Evolutionary conservation across 1,139 yeast genomes (phyloP), one percentile per base, ranked within the genome.

Genomic region (Eremothecium coryli): DNA sequence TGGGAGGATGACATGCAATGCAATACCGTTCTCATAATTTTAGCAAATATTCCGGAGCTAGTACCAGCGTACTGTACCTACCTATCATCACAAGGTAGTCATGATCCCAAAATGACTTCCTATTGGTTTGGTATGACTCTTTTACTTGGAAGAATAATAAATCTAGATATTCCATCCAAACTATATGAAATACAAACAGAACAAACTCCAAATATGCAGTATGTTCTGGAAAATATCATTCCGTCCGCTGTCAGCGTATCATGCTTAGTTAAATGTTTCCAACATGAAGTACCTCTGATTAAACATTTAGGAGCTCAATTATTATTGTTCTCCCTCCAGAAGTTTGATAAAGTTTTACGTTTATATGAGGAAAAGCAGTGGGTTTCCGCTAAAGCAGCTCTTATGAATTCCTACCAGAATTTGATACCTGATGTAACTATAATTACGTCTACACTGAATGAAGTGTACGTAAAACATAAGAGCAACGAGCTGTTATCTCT

Each of bases 121-220:
- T 84, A 82, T 64, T 88, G 94, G 88, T 65, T 86, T 23, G 80
- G 90, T 7, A 79, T 73, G 56, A 71, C 85, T 1, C 62, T 79
- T 18, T 58, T 85, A 6, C 62, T 80, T 34, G 68, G 77, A 1
- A 70, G 73, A 38, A 64, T 82, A 8, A 65, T 82, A 11, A 66
- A 66, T 28, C 50, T 80, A 2, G 71, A 76, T 1, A 49, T 75
- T 9, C 82, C 82, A 2, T 48, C 48, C 5, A 53, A 59, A 12
- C 45, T 63, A 32, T 26, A 37, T 10, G 36, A 34, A 5, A 38
- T 44, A 6, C 50, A 53, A n/a, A 50, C 56, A 11, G 51, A 52
- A 23, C 47, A 40, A 23, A 26, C 42, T 1, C 66, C 66, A 18
- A 41, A 52, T 2, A 44, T 46, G 18, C 10, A 38, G 2, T 35